Evolutionary conservation across 2,329 filamentous ascomycete genomes (phyloP).

Genomic region (Pseudogymnoascus sp.): DNA sequence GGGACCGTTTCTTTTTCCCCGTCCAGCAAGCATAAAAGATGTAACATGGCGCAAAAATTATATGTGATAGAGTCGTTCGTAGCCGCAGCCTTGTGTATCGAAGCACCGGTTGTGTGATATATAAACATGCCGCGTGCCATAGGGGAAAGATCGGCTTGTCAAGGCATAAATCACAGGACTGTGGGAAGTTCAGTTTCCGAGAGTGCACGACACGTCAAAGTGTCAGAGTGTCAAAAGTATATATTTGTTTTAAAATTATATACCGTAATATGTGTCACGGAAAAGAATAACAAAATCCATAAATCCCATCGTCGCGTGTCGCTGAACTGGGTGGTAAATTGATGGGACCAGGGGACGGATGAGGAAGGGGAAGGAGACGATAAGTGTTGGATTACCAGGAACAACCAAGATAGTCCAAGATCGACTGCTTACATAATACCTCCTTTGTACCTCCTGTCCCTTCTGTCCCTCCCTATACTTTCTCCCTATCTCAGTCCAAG

Average conservation of each 20-base stretch:
- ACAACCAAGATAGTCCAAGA: background rate
- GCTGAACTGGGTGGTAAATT: background rate
- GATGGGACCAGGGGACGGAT: background rate
- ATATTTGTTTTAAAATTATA: slow-evolving; percentile 4
- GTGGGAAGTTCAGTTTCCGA: background rate
- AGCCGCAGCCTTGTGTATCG: background rate
- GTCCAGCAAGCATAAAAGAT: background rate
- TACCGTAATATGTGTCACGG: background rate
- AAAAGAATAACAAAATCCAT: slow-evolving; percentile 14
- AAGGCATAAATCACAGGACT: background rate
- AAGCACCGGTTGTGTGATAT: background rate
- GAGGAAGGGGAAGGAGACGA: background rate
- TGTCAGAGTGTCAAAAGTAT: background rate
- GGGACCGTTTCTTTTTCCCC: background rate
- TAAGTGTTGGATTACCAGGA: background rate
- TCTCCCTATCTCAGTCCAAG: too few relatives aligned
- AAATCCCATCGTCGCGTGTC: slow-evolving; percentile 1
- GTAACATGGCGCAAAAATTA: background rate
- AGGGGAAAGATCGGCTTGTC: background rate
- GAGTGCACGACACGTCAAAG: background rate
- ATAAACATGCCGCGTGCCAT: background rate
- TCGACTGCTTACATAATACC: slow-evolving; percentile 12
- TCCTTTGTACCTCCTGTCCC: slow-evolving; percentile 11
- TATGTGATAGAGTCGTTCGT: background rate
- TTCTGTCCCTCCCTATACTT: background rate